Evolutionary conservation across 73 alveolate species (phyloP).

Genomic region (Stentor roeselii): DNA sequence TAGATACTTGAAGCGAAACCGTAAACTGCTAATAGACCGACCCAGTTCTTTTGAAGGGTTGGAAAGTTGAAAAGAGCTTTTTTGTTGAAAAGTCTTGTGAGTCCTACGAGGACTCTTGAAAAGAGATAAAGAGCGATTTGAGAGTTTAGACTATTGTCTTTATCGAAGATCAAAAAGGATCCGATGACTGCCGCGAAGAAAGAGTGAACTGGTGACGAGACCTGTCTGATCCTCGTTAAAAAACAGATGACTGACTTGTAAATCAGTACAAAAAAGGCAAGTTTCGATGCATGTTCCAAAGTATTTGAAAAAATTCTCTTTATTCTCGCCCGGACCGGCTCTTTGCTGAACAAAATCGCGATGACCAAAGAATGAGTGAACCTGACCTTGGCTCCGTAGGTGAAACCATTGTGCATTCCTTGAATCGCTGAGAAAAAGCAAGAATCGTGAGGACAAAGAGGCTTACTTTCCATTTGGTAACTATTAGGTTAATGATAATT

Average conservation of each 20-base stretch:
- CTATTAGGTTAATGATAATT: no score
- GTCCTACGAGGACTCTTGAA: conserved; percentile 60
- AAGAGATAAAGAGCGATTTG: conserved; percentile 64
- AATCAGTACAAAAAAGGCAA: conserved; percentile 63
- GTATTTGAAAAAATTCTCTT: conserved; percentile 57
- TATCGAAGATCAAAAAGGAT: conserved; percentile 49
- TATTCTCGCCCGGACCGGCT: conserved; percentile 45
- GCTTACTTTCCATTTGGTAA: conserved; percentile 1
- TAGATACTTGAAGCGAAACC: background rate
- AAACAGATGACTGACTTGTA: conserved; percentile 62
- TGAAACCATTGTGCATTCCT: conserved; percentile 74
- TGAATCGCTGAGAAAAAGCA: conserved; percentile 60
- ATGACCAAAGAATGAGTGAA: conserved; percentile 80
- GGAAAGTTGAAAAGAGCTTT: background rate
- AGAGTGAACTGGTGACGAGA: conserved; percentile 42
- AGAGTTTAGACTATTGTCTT: conserved; percentile 59
- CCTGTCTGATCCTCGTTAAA: conserved; percentile 42
- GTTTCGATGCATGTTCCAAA: conserved; percentile 62
- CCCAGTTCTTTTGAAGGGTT: background rate
- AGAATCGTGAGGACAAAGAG: conserved; percentile 45
- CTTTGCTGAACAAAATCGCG: conserved; percentile 67
- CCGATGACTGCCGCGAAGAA: conserved; percentile 67
- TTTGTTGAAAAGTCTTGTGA: conserved; percentile 40
- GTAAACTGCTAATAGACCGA: background rate
- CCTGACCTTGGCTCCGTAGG: conserved; percentile 79